A percentile compares a stretch with the other conserved stretches of the same genome.
Evolutionary conservation across 106 monocot genomes (phyloP).

Genomic region (Vanilla planifolia): DNA sequence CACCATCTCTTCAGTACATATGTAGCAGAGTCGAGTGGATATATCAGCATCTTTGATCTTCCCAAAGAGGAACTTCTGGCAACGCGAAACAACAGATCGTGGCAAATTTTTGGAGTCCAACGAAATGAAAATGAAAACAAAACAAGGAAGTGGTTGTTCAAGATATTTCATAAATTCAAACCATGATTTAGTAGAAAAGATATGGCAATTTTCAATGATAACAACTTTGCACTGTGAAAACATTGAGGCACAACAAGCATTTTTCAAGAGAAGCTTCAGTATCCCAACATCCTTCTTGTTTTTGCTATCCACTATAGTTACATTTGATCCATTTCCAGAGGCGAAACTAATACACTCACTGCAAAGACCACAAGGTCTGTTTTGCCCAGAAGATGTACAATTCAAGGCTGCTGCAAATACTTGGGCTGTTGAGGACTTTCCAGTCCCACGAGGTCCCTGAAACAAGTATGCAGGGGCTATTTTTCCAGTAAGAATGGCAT

Average conservation of each 20-base stretch:
- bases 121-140: slow-evolving; percentile 58
- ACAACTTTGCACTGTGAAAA: slow-evolving; percentile 32
- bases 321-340: slow-evolving; percentile 12
- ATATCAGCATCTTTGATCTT: slow-evolving; percentile 66
- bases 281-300: slow-evolving; percentile 28
- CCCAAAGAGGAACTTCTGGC: slow-evolving; percentile 44
- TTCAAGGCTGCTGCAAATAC: slow-evolving; percentile 58
- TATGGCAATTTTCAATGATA: slow-evolving; percentile 61
- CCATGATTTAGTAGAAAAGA: slow-evolving; percentile 45
- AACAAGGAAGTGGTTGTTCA: slow-evolving; percentile 34
- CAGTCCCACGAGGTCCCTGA: slow-evolving; percentile 71
- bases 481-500: slow-evolving; percentile 38
- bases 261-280: slow-evolving; percentile 32
- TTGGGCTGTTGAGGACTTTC: slow-evolving; percentile 57
- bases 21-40: slow-evolving; percentile 19
- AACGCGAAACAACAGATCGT: slow-evolving; percentile 30
- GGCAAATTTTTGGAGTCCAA: slow-evolving; percentile 42
- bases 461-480: slow-evolving; percentile 68
- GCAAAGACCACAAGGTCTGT: slow-evolving; percentile 56
- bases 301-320: slow-evolving; percentile 47
- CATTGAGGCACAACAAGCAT: slow-evolving; percentile 2
- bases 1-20: slow-evolving; percentile 38
- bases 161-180: slow-evolving; percentile 41
- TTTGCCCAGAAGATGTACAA: slow-evolving; percentile 35
- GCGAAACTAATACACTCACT: slow-evolving; percentile 26